Base-by-base conservation (phyloP, 208 protist genomes). In the Herpetomonas muscarum region DNA sequence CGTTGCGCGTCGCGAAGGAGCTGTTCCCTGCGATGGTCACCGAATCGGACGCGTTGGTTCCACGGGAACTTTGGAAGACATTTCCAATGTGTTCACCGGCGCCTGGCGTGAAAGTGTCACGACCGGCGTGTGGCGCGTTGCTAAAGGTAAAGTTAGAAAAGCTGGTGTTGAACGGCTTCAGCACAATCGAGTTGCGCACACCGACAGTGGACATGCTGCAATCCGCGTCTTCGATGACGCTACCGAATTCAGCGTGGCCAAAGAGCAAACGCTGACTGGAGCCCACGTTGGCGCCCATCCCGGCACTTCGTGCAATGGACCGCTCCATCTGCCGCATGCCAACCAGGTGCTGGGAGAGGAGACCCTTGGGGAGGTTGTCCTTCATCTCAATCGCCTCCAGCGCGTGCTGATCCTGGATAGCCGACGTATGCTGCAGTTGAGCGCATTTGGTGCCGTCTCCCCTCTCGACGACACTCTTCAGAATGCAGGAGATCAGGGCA, bases 311-410 rank as follows among this genome's bases (percentile, higher is more conserved):
- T 3, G 29, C 50, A 30, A 67, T 58, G n/a, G 61, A 65, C 17
- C 57, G 49, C 47, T 64, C 61, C 50, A 67, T 46, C 21, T 50
- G 44, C 1, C 61, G 61, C 24, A 34, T 34, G 36, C 24, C 26
- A 4, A 7, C 21, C 13, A 52, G n/a, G 30, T 76, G 73, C 37
- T 55, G 52, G 4, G 74, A 76, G n/a, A 90, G 66, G n/a, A 77
- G 58, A 17, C 81, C 83, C 1, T 49, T 55, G 0, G 83, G 83
- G 9, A 91, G 67, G 61, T 94, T 91, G 1, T 76, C 78, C 30
- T 63, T 64, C 73, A 87, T 87, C 58, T 91, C 83, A 6, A 94
- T 47, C 46, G 64, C 75, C 61, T 94, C 81, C 22, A 94, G 69
- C 31, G 74, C 66, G 61, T 91, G 81, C 44, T 70, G 55, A 32